These are phyloP conservation scores for Lyophyllum shimeji DNA, from an alignment of 768 basidiomycete genomes.

Conservation along the genomic window DNA sequence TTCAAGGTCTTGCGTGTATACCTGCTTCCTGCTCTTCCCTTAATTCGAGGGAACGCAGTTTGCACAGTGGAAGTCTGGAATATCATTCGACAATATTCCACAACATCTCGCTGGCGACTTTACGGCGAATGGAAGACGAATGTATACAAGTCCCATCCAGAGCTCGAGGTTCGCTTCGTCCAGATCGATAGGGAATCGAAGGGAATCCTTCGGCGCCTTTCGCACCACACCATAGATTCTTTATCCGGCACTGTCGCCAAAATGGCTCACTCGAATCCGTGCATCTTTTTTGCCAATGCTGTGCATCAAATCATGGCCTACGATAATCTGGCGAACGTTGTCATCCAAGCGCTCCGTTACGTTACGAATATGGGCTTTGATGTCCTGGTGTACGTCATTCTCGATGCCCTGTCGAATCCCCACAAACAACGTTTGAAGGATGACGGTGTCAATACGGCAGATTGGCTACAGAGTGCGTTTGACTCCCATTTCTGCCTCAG, in stretches of 20 bases:
- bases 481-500: background rate
- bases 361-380: constrained; percentile 94
- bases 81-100: constrained; percentile 77
- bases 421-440: constrained; percentile 81
- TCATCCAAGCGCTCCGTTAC: constrained; percentile 87
- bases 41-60: constrained; percentile 83
- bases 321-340: constrained; percentile 87
- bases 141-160: constrained; percentile 72
- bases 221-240: constrained; percentile 79
- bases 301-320: constrained; percentile 96
- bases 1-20: constrained; percentile 74
- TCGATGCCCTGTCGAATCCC: constrained; percentile 86
- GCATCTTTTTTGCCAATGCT: constrained; percentile 84
- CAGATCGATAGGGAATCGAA: constrained; percentile 90
- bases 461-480: constrained; percentile 88
- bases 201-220: constrained; percentile 83
- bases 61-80: constrained; percentile 93
- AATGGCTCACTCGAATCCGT: constrained; percentile 91
- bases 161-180: constrained; percentile 74
- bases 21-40: constrained; percentile 83
- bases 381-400: constrained; percentile 81
- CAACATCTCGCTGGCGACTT: constrained; percentile 79
- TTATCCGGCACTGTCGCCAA: constrained; percentile 90
- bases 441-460: constrained; percentile 86
- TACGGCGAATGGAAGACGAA: constrained; percentile 94